Base-by-base conservation (phyloP, 1,284 basidiomycete genomes). In the Moesziomyces parantarcticus region DNA sequence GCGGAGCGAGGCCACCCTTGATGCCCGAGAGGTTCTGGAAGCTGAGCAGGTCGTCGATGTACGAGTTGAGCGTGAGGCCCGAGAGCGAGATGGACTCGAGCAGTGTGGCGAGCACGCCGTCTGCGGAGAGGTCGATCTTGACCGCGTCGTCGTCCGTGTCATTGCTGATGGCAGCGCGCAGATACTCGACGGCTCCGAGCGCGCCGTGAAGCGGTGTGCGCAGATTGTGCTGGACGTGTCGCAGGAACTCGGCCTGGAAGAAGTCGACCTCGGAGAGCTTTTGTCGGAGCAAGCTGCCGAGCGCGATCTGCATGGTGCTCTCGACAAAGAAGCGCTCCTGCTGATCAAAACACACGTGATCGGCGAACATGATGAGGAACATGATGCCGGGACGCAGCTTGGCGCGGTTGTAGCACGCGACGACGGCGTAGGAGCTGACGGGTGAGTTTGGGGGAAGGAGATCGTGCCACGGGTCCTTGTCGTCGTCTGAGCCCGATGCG, bases 201-300 rank as follows among this genome's bases (percentile, higher is more conserved):
- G 77, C 77, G n/a, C 71, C 78, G 46, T 80, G 68, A 16, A 80
- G 50, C 9, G 78, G 78, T 3, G 78, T 80, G 11, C 76, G 65
- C 9, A 78, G 52, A 26, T 79, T 75, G 54, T 79, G 77, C 55
- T 79, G 77, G 11, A 79, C 59, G 40, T 65, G 55, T 1, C 70
- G 61, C 13, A 79, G 45, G 48, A 79, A 77, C 18, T 73, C 61
- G 44, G 77, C 59, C 57, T 79, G 76, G 48, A 70, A 65, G n/a
- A 57, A 59, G 48, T 77, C 76, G 42, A 67, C 64, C 13, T 68
- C 59, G 51, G 62, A 68, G 5, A 66, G 66, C 46, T 67, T 65
- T 22, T 77, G 69, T 14, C 75, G 65, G 13, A 77, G 36, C n/a
- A 76, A n/a, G 42, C 59, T 62, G 14, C 58, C 60, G n/a, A 58